A percentile compares a stretch with the other conserved stretches of the same genome.
Evolutionary conservation across 768 basidiomycete genomes (phyloP).

Genomic region (Vararia minispora): DNA sequence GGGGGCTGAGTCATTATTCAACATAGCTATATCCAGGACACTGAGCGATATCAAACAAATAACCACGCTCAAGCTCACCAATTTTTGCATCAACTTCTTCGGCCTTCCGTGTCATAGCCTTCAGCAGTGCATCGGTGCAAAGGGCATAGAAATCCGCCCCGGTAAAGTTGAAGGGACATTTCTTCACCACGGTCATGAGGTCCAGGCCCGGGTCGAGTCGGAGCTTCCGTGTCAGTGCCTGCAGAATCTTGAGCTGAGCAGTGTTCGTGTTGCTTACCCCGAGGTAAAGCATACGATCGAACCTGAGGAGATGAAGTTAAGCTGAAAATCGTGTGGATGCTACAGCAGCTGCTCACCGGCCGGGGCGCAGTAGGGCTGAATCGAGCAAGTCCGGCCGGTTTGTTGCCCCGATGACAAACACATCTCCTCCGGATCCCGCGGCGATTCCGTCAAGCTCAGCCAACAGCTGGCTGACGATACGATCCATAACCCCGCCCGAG

Average conservation of each 20-base stretch:
- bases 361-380: constrained; percentile 79
- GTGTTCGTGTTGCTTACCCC: constrained; percentile 83
- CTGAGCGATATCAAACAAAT: background rate
- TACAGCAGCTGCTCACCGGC: constrained; percentile 42
- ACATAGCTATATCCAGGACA: constrained; percentile 12
- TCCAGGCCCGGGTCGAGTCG: constrained; percentile 58
- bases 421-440: constrained; percentile 45
- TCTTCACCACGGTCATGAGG: constrained; percentile 50
- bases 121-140: constrained; percentile 92
- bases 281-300: constrained; percentile 94
- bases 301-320: constrained; percentile 36
- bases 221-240: constrained; percentile 91
- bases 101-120: constrained; percentile 88
- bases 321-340: background rate
- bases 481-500: constrained; percentile 96
- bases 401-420: constrained; percentile 94
- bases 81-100: constrained; percentile 67
- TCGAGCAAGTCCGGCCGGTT: constrained; percentile 91
- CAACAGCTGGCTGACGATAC: constrained; percentile 89
- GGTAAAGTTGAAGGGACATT: constrained; percentile 88
- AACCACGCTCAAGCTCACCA: constrained; percentile 27
- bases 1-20: constrained; percentile 35
- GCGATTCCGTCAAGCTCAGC: constrained; percentile 93
- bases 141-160: constrained; percentile 98
- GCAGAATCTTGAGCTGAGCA: constrained; percentile 76